phyloP scores from a whole-genome alignment of 2,329 filamentous ascomycete genomes.

The Alternaria brassicicola region DNA sequence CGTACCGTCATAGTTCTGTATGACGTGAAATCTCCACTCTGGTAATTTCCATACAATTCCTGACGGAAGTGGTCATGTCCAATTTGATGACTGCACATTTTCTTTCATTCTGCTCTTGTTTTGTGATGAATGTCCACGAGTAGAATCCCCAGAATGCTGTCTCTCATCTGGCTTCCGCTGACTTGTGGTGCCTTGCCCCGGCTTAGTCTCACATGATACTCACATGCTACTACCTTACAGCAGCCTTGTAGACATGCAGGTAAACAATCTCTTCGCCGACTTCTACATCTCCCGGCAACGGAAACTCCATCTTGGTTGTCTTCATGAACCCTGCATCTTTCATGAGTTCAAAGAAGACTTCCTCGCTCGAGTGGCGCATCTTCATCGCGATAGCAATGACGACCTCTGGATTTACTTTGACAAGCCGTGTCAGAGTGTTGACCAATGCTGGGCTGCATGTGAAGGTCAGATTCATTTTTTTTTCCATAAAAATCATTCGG shows the following conservation, averaged over 20 bases:
- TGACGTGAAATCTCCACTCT: neutral
- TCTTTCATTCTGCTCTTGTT: neutral
- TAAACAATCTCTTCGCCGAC: slow-evolving; percentile 35
- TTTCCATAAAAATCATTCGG: neutral
- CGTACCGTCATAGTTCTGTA: neutral
- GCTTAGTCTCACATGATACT: neutral
- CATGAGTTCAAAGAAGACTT: slow-evolving; percentile 67
- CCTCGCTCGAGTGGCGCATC: slow-evolving; percentile 69
- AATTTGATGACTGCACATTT: neutral
- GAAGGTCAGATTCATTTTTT: neutral
- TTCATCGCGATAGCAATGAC: slow-evolving; percentile 69
- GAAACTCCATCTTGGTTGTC: slow-evolving; percentile 16
- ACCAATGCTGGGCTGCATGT: slow-evolving; percentile 63
- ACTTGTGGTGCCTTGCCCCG: neutral
- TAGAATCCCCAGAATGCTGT: neutral
- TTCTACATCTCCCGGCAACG: slow-evolving; percentile 38
- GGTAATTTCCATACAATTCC: neutral
- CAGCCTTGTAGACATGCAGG: slow-evolving; percentile 21
- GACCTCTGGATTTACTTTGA: slow-evolving; percentile 55
- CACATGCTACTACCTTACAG: neutral
- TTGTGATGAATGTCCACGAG: neutral
- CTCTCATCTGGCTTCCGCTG: neutral
- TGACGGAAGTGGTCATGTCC: neutral
- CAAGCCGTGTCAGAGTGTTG: slow-evolving; percentile 59
- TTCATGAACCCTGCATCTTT: slow-evolving; percentile 33